A percentile compares a stretch with the other conserved stretches of the same genome.
Conservation (phyloP, 2,329 filamentous ascomycete species). For the Aspergillus awamori region DNA sequence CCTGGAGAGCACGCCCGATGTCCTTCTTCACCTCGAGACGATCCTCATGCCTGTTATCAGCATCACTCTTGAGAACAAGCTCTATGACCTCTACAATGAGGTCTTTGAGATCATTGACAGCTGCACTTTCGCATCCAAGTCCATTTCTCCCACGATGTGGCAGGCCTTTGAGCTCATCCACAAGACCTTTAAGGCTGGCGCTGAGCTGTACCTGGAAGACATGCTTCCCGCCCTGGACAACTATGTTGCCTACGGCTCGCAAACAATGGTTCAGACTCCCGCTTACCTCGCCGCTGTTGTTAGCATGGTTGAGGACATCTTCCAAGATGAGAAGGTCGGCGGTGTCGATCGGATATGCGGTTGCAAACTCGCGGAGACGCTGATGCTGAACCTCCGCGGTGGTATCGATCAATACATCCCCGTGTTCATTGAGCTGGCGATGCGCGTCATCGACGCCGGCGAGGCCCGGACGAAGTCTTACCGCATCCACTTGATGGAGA, state of each 20-base stretch:
- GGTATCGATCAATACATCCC: slow-evolving; percentile 86
- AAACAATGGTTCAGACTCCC: slow-evolving; percentile 78
- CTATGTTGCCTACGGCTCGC: slow-evolving; percentile 89
- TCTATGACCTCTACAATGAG: slow-evolving; percentile 97
- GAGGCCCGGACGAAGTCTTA: slow-evolving; percentile 90
- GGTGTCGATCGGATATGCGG: slow-evolving; percentile 95
- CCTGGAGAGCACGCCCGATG: slow-evolving; percentile 93
- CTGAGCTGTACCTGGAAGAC: slow-evolving; percentile 95
- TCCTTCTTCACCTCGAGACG: slow-evolving; percentile 89
- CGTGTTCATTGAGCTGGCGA: slow-evolving; percentile 86
- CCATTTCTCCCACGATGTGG: slow-evolving; percentile 97
- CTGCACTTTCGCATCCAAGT: slow-evolving; percentile 96
- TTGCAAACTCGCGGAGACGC: slow-evolving; percentile 93
- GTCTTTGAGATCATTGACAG: slow-evolving; percentile 99
- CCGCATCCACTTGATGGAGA: slow-evolving; percentile 95
- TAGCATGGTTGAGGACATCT: slow-evolving; percentile 94
- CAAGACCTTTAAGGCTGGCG: slow-evolving; percentile 93
- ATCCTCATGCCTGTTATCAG: slow-evolving; percentile 97
- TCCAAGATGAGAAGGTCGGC: slow-evolving; percentile 86
- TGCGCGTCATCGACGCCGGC: slow-evolving; percentile 72
- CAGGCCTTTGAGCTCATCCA: slow-evolving; percentile 96
- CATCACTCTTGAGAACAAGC: slow-evolving; percentile 94
- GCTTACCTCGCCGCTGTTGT: slow-evolving; percentile 85
- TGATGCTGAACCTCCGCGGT: slow-evolving; percentile 92
- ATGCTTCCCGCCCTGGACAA: slow-evolving; percentile 98